Evolutionary conservation across 495 filamentous ascomycete species (phyloP).

Genomic region (Penicillium turbatum): DNA sequence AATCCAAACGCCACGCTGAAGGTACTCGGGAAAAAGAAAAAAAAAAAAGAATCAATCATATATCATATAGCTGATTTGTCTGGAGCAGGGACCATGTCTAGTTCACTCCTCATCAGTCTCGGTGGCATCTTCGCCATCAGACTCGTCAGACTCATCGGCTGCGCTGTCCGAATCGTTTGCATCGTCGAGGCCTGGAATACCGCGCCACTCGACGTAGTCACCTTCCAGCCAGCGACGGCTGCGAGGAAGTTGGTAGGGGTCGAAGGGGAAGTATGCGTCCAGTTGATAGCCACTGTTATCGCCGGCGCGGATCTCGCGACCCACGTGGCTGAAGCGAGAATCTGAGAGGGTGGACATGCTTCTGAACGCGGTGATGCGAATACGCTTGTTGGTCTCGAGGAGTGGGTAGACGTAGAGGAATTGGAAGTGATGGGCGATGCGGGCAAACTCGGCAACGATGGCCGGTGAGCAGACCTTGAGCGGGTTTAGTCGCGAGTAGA

Average conservation of each 20-base stretch:
- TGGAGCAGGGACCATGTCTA: background rate
- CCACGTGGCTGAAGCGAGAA: slow-evolving; percentile 39
- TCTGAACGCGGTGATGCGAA: slow-evolving; percentile 62
- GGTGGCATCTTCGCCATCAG: slow-evolving; percentile 32
- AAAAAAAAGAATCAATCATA: slow-evolving; percentile 1
- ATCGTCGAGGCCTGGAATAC: slow-evolving; percentile 66
- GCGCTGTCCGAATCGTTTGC: slow-evolving; percentile 51
- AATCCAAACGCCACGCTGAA: slow-evolving; percentile 25
- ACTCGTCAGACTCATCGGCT: slow-evolving; percentile 29
- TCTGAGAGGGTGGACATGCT: slow-evolving; percentile 31
- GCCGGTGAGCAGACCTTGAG: slow-evolving; percentile 91
- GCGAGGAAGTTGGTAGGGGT: slow-evolving; percentile 82
- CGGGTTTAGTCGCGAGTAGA: slow-evolving; percentile 86
- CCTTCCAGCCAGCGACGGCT: slow-evolving; percentile 81
- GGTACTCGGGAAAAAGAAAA: slow-evolving; percentile 10
- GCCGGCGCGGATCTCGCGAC: slow-evolving; percentile 59
- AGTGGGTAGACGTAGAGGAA: slow-evolving; percentile 84
- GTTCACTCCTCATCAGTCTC: slow-evolving; percentile 39
- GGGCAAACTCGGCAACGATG: slow-evolving; percentile 88
- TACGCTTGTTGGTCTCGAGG: slow-evolving; percentile 85
- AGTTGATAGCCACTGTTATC: slow-evolving; percentile 70
- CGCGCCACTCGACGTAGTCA: slow-evolving; percentile 82
- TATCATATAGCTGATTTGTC: background rate
- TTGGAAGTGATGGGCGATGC: slow-evolving; percentile 73
- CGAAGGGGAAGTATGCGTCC: slow-evolving; percentile 94